Evolutionary conservation across 306 rosid genomes (phyloP).

Genomic region (Abrus precatorius): DNA sequence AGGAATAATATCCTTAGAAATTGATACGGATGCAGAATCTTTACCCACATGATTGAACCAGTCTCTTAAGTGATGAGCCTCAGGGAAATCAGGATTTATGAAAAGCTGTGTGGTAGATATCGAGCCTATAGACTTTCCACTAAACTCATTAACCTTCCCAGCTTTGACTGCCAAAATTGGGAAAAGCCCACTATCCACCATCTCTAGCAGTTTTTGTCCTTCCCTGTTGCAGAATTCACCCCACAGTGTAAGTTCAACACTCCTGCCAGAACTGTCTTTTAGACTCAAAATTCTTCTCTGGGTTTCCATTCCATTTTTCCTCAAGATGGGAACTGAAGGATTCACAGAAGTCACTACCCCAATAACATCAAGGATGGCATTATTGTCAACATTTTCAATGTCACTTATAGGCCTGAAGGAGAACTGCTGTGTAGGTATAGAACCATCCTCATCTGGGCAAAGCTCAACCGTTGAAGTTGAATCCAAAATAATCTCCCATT

Average conservation of each 20-base stretch:
- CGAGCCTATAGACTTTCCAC: conserved; percentile 90
- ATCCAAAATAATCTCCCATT: conserved; percentile 93
- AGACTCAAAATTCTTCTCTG: conserved; percentile 84
- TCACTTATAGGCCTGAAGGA: conserved; percentile 85
- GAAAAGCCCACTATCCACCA: conserved; percentile 64
- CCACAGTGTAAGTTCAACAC: conserved; percentile 93
- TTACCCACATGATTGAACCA: conserved; percentile 91
- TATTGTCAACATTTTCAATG: conserved; percentile 79
- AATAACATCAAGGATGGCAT: conserved; percentile 82
- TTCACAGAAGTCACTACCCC: conserved; percentile 83
- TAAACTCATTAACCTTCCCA: conserved; percentile 91
- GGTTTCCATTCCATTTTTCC: conserved; percentile 99
- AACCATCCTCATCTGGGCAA: conserved; percentile 89
- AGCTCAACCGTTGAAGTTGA: conserved; percentile 80
- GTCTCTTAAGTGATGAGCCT: conserved; percentile 71
- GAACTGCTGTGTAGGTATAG: conserved; percentile 92
- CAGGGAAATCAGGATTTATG: conserved; percentile 83
- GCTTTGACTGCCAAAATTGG: conserved; percentile 93
- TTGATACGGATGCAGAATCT: conserved; percentile 69
- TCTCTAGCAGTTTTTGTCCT: conserved; percentile 88
- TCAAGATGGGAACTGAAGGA: conserved; percentile 90
- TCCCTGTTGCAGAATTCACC: conserved; percentile 97
- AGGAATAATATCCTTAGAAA: conserved; percentile 75
- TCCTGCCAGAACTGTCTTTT: conserved; percentile 83
- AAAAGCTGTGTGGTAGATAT: conserved; percentile 91